Base-by-base conservation (phyloP, 805 yeast species). In the Candida bentonensis region DNA sequence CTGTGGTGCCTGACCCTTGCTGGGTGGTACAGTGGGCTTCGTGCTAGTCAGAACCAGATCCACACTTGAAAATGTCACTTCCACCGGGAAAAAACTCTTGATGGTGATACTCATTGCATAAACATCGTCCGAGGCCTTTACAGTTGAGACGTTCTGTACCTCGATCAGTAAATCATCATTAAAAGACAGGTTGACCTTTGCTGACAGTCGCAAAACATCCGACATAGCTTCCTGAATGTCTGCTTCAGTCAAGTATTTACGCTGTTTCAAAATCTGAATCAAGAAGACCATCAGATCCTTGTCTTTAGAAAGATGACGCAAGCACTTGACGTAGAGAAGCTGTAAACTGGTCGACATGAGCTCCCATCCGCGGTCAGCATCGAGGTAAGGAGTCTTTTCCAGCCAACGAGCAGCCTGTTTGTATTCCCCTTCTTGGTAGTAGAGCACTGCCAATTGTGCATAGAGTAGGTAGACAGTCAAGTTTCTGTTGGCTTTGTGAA, bases 401-500 rank as follows among this genome's bases (percentile, higher is more conserved):
- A 89, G 64, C 2, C 83, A 74, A 3, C 71, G 64, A 15, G 77
- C 71, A 1, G 95, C 80, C 39, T 72, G 70, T 28, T 69, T 68
- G 51, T 74, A 80, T 26, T 82, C 69, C 2, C 70, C 62, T 23
- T 67, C 63, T 50, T 74, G 76, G 56, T 74, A 79, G 47, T 80
- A 78, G 15, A 86, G 60, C 9, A 82, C 56, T 0, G 94, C 95
- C 44, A 86, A 69, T 50, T 89, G 96, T 4, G 84, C 74, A 1
- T 88, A 78, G 15, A 92, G 65, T 3, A 79, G 67, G 53, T 83
- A 88, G 4, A 82, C 78, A 0, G 85, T 70, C 49, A 89, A 70
- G 15, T 76, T 71, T 46, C 85, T 68, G 3, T 60, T 65, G 2
- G 82, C 72, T 0, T 57, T 49, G 3, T 72, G 68, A 49, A 73